Conservation (phyloP, 805 yeast genomes). For the Teunomyces panamensis region DNA sequence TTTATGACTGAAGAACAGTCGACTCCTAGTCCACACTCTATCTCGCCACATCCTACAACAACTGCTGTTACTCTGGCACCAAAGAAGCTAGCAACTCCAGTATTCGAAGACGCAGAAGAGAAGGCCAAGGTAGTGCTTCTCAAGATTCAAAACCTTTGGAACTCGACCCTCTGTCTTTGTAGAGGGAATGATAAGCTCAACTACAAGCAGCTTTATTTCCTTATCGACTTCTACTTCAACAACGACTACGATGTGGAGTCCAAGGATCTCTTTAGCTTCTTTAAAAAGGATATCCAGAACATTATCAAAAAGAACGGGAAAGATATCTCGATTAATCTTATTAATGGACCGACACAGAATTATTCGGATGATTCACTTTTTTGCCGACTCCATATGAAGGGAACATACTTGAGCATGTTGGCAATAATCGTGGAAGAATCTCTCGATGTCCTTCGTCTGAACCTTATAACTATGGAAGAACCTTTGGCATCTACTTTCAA, state of each 20-base stretch:
- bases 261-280: constrained; percentile 21
- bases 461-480: constrained; percentile 7
- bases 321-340: constrained; percentile 10
- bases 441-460: constrained; percentile 17
- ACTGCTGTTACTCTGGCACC: not conserved
- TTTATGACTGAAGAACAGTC: constrained; percentile 27
- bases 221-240: constrained; percentile 30
- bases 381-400: constrained; percentile 18
- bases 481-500: constrained; percentile 13
- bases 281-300: constrained; percentile 21
- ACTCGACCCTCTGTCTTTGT: constrained; percentile 14
- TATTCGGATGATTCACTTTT: constrained; percentile 16
- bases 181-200: constrained; percentile 19
- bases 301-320: constrained; percentile 15
- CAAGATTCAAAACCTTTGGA: constrained; percentile 28
- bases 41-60: constrained; percentile 3
- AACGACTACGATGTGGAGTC: constrained; percentile 18
- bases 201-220: constrained; percentile 22
- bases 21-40: constrained; percentile 2
- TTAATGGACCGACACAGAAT: not conserved
- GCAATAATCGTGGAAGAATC: constrained; percentile 32
- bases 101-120: not conserved
- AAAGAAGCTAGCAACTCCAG: not conserved
- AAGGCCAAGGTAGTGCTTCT: constrained; percentile 10
- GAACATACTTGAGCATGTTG: constrained; percentile 29